phyloP scores from a whole-genome alignment of 495 filamentous ascomycete genomes.

The Penicillium roqueforti region DNA sequence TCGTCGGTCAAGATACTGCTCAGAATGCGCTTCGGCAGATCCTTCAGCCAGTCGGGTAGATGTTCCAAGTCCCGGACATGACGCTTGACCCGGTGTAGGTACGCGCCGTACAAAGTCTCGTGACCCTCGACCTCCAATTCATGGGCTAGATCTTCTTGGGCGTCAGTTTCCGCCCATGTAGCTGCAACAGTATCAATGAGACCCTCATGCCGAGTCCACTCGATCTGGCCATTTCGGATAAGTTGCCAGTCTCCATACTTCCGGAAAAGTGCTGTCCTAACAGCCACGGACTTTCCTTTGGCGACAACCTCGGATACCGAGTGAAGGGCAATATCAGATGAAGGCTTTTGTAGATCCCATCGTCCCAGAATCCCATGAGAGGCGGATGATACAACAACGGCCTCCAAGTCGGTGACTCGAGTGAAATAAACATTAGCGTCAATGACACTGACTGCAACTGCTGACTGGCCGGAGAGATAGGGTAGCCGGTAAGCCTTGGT shows the following conservation, averaged over 20 bases:
- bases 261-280: constrained; percentile 68
- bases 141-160: constrained; percentile 66
- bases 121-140: constrained; percentile 84
- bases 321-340: constrained; percentile 48
- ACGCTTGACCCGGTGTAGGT: constrained; percentile 79
- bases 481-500: constrained; percentile 74
- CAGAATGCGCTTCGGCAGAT: constrained; percentile 60
- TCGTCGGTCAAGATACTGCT: constrained; percentile 61
- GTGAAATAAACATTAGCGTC: constrained; percentile 86
- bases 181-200: constrained; percentile 72
- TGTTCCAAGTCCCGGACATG: constrained; percentile 75
- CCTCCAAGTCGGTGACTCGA: constrained; percentile 66
- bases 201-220: constrained; percentile 80
- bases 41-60: constrained; percentile 69
- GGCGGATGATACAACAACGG: constrained; percentile 67
- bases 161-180: constrained; percentile 67
- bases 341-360: constrained; percentile 54
- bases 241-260: constrained; percentile 77
- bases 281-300: constrained; percentile 60
- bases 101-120: constrained; percentile 71
- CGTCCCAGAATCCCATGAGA: constrained; percentile 71
- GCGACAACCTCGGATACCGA: constrained; percentile 80
- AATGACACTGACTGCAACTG: constrained; percentile 72
- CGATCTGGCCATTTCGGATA: constrained; percentile 71
- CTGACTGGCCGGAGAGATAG: constrained; percentile 60